Percentiles rank a stretch among this genome's conserved stretches.
Evolutionary conservation across 2,329 filamentous ascomycete species (phyloP).

Genomic region (Seiridium cupressi): DNA sequence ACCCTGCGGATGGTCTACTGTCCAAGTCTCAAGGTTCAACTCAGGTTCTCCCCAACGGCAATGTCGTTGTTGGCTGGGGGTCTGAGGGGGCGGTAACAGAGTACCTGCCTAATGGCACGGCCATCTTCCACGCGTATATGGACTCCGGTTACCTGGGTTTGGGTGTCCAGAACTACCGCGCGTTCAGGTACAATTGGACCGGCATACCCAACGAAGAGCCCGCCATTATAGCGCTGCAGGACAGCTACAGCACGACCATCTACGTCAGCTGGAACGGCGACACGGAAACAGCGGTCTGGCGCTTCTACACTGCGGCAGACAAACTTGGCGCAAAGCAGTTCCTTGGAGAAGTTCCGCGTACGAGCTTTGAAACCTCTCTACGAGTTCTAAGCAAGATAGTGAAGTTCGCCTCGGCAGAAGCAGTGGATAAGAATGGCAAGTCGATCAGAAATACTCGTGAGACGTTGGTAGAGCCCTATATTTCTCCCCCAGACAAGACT

Average conservation of each 20-base stretch:
- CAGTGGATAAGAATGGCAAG: conserved; percentile 18
- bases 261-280: conserved; percentile 57
- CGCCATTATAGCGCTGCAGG: conserved; percentile 22
- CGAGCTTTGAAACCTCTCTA: conserved; percentile 42
- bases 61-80: conserved; percentile 48
- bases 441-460: conserved; percentile 17
- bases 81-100: conserved; percentile 48
- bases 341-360: conserved; percentile 35
- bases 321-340: conserved; percentile 31
- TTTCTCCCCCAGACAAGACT: not conserved
- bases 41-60: conserved; percentile 34
- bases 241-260: conserved; percentile 16
- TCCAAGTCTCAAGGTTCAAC: conserved; percentile 43
- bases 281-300: conserved; percentile 44
- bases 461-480: conserved; percentile 22
- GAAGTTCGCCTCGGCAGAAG: conserved; percentile 20
- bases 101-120: conserved; percentile 26
- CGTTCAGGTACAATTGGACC: conserved; percentile 31
- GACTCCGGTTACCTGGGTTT: conserved; percentile 17
- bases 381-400: conserved; percentile 11
- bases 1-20: conserved; percentile 45
- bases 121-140: conserved; percentile 39
- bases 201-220: conserved; percentile 41
- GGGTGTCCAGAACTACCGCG: conserved; percentile 22
- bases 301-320: conserved; percentile 41